Evolutionary conservation across 2,329 filamentous ascomycete genomes (phyloP).

Genomic region (Magnaporthiopsis incrustans): DNA sequence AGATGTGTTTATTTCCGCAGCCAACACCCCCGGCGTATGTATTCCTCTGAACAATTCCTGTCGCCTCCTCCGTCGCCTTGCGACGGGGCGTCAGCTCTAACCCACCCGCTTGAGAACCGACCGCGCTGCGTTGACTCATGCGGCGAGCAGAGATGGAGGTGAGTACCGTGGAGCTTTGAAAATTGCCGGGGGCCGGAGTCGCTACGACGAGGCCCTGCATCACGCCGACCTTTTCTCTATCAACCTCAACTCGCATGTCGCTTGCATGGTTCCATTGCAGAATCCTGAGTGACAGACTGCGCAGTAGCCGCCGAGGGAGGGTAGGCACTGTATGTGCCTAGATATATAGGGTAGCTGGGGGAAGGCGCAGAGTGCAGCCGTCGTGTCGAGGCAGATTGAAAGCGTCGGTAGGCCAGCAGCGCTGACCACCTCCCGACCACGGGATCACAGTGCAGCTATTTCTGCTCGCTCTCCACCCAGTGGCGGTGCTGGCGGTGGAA

Average conservation of each 20-base stretch:
- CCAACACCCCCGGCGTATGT: neutral
- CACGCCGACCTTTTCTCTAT: neutral
- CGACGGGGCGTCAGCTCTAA: neutral
- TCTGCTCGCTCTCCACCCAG: too few species aligned
- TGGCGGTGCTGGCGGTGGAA: neutral
- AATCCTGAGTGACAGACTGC: neutral
- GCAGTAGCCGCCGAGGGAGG: neutral
- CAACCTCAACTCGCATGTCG: neutral
- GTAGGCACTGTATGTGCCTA: too few species aligned
- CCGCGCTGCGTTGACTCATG: constrained; percentile 4
- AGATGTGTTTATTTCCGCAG: neutral
- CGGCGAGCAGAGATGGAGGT: neutral
- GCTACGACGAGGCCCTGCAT: neutral
- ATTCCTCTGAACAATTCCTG: neutral
- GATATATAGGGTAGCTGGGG: too few species aligned
- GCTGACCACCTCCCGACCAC: too few species aligned
- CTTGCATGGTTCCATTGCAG: neutral
- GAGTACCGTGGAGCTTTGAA: neutral
- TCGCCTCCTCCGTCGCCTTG: neutral
- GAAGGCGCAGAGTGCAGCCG: too few species aligned
- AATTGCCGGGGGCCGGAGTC: neutral
- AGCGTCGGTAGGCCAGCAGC: too few species aligned
- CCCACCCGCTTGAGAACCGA: neutral
- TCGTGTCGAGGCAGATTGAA: too few species aligned
- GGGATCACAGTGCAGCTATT: too few species aligned